A percentile compares a stretch with the other conserved stretches of the same genome.
Evolutionary conservation across 1,284 basidiomycete genomes (phyloP).

Genomic region (Mycena citricolor): DNA sequence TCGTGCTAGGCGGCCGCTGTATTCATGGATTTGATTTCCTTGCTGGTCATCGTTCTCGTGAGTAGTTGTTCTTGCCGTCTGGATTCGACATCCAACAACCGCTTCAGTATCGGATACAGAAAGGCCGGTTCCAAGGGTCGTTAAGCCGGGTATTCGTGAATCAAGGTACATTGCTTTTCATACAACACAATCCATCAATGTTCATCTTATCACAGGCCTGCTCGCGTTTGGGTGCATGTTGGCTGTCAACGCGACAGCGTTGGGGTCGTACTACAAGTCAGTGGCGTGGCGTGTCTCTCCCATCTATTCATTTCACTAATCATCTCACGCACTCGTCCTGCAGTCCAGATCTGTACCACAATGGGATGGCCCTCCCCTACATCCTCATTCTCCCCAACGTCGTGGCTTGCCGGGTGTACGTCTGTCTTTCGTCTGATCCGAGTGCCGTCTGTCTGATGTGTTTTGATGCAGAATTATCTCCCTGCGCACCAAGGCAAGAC

Average conservation of each 20-base stretch:
- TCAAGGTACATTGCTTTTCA: conserved; percentile 26
- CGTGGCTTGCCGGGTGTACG: conserved; percentile 22
- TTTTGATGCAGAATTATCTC: conserved; percentile 14
- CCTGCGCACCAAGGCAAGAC: conserved; percentile 18
- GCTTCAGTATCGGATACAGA: conserved; percentile 31
- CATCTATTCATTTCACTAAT: neutral
- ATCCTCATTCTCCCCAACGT: conserved; percentile 17
- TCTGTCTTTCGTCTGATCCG: neutral
- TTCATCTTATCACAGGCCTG: conserved; percentile 20
- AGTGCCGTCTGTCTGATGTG: neutral
- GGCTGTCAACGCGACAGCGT: conserved; percentile 22
- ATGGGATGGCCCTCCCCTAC: conserved; percentile 18
- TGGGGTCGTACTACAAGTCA: conserved; percentile 28
- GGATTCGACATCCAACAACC: too few species aligned
- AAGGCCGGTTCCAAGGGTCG: conserved; percentile 24
- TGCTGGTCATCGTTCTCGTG: conserved; percentile 33
- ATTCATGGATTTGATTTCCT: conserved; percentile 34
- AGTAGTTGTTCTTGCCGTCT: conserved; percentile 20
- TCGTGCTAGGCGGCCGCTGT: conserved; percentile 23
- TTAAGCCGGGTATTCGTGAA: conserved; percentile 31
- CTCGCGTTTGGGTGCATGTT: conserved; percentile 23
- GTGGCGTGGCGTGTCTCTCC: neutral
- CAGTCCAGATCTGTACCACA: conserved; percentile 12
- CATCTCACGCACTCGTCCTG: neutral
- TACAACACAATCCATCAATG: neutral